Percentiles rank a stretch among this genome's conserved stretches.
These are phyloP conservation scores for Saccharomycopsis selenospora DNA, from an alignment of 805 yeast species.

Conservation along the genomic window DNA sequence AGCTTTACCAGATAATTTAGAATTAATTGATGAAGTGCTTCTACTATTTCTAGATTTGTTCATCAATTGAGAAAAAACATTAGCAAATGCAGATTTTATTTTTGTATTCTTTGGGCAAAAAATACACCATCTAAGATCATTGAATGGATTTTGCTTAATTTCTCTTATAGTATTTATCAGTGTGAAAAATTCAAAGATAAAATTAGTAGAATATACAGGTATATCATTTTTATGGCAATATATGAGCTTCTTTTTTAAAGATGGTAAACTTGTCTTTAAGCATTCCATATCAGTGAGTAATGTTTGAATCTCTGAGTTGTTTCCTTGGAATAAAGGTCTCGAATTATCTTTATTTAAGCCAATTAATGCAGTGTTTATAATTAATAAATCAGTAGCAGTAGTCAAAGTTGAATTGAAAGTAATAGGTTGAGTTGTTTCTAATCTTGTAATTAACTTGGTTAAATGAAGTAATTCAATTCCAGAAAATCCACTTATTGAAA, in stretches of 20 bases:
- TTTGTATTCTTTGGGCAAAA: slow-evolving; percentile 37
- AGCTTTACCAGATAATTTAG: not conserved
- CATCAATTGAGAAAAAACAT: not conserved
- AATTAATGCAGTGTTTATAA: slow-evolving; percentile 44
- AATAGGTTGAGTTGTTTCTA: slow-evolving; percentile 36
- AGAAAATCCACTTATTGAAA: slow-evolving; percentile 65
- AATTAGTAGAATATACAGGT: slow-evolving; percentile 52
- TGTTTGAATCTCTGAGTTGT: slow-evolving; percentile 27
- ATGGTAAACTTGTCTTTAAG: slow-evolving; percentile 29
- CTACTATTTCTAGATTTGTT: not conserved
- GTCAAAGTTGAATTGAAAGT: slow-evolving; percentile 42
- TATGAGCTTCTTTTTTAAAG: slow-evolving; percentile 46
- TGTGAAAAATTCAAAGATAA: slow-evolving; percentile 45
- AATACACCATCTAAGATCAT: slow-evolving; percentile 48
- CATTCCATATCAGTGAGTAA: slow-evolving; percentile 27
- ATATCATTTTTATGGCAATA: slow-evolving; percentile 53
- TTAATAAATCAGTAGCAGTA: slow-evolving; percentile 45
- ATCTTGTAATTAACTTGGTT: slow-evolving; percentile 47
- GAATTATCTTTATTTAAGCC: slow-evolving; percentile 35
- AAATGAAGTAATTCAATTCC: slow-evolving; percentile 72
- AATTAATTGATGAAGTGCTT: not conserved
- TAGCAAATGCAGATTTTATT: slow-evolving; percentile 20
- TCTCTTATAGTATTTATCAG: slow-evolving; percentile 24
- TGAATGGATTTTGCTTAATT: slow-evolving; percentile 23
- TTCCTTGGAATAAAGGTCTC: slow-evolving; percentile 23